These are phyloP conservation scores for Ceratobasidium sp. DNA, from an alignment of 1,284 basidiomycete genomes.

Conservation along the genomic window DNA sequence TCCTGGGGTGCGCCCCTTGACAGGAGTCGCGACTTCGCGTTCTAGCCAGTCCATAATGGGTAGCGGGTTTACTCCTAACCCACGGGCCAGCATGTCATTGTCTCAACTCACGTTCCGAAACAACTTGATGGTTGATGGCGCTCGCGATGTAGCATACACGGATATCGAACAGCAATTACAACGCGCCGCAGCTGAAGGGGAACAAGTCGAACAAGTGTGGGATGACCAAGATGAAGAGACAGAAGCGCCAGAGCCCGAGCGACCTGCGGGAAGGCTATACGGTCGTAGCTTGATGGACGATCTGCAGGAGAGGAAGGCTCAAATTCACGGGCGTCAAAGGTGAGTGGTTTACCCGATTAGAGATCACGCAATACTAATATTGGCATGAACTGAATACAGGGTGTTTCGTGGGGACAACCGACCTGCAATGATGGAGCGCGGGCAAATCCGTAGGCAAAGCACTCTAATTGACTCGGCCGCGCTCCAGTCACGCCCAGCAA, in stretches of 20 bases:
- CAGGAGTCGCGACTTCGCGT: conserved; percentile 11
- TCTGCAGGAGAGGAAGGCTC: conserved; percentile 75
- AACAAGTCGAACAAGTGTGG: conserved; percentile 67
- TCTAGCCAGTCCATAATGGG: conserved; percentile 21
- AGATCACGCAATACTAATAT: conserved; percentile 1
- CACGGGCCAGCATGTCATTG: conserved; percentile 71
- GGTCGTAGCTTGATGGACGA: conserved; percentile 84
- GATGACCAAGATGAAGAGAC: conserved; percentile 52
- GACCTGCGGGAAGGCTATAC: conserved; percentile 78
- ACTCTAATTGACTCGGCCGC: conserved; percentile 78
- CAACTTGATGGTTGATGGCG: conserved; percentile 71
- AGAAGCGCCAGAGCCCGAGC: conserved; percentile 55
- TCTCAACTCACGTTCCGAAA: conserved; percentile 85
- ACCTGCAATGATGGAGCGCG: conserved; percentile 84
- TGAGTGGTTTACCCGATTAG: conserved; percentile 52
- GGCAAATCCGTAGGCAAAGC: conserved; percentile 62
- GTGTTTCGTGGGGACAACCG: conserved; percentile 79
- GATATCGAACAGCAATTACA: conserved; percentile 69
- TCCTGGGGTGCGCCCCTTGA: conserved; percentile 54
- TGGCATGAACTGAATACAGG: conserved; percentile 54
- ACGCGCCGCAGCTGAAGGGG: conserved; percentile 74
- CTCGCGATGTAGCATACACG: conserved; percentile 68
- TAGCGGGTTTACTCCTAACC: conserved; percentile 81
- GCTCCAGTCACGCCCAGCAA: conserved; percentile 61
- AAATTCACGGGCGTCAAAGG: conserved; percentile 80